phyloP scores from a whole-genome alignment of 306 rosid genomes.

The Vigna unguiculata region DNA sequence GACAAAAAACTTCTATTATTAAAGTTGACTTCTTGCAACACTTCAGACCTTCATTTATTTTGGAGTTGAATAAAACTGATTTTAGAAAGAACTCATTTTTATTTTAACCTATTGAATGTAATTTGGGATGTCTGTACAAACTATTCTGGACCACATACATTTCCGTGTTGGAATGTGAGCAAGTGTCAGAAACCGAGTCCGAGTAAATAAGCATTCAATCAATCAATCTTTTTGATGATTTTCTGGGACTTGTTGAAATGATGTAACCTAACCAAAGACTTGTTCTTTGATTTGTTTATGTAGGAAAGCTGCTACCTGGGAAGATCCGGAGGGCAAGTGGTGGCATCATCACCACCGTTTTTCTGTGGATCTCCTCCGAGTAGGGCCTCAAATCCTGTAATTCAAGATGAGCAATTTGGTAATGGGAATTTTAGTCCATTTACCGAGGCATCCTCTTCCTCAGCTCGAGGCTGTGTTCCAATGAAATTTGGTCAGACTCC shows the following conservation, averaged over 20 bases:
- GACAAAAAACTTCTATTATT: neutral
- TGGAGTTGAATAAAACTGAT: neutral
- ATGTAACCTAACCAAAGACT: slow-evolving; percentile 8
- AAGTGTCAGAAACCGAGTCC: neutral
- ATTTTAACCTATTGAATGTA: neutral
- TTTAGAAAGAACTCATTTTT: neutral
- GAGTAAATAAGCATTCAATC: neutral
- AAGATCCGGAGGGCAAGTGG: slow-evolving; percentile 49
- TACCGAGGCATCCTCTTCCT: slow-evolving; percentile 52
- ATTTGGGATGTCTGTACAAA: neutral
- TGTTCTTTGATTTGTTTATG: neutral
- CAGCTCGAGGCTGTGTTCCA: slow-evolving; percentile 67
- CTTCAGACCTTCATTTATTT: neutral
- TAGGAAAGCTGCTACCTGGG: slow-evolving; percentile 53
- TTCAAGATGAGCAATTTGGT: slow-evolving; percentile 84
- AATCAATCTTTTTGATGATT: neutral
- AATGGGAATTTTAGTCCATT: slow-evolving; percentile 52
- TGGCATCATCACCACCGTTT: slow-evolving; percentile 68
- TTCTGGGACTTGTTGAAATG: neutral
- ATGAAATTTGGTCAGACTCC: slow-evolving; percentile 74
- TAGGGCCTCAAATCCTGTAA: slow-evolving; percentile 84
- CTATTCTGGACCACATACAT: neutral
- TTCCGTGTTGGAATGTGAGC: neutral
- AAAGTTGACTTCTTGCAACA: neutral
- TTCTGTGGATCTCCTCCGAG: slow-evolving; percentile 95